Conservation (phyloP, 2,329 filamentous ascomycete genomes). For the Calycina herbarum region DNA sequence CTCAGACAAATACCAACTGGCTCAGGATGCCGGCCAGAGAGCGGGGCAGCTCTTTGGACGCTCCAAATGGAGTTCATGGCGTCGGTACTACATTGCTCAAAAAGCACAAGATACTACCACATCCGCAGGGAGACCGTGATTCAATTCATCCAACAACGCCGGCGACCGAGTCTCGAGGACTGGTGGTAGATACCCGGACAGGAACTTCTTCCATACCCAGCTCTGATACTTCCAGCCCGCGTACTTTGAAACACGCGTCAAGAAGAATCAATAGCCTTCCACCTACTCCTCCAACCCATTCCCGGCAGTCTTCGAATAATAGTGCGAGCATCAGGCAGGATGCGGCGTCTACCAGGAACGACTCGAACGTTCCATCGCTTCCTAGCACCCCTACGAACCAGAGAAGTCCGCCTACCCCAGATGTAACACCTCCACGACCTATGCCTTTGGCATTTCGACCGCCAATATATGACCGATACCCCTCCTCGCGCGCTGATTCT, state of each 20-base stretch:
- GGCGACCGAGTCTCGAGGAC: constrained; percentile 27
- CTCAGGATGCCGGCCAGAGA: constrained; percentile 37
- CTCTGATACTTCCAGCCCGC: constrained; percentile 36
- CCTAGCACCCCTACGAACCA: constrained; percentile 65
- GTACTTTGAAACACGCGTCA: constrained; percentile 36
- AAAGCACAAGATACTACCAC: constrained; percentile 37
- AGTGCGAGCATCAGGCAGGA: constrained; percentile 27
- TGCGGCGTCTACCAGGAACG: constrained; percentile 20
- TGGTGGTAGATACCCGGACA: constrained; percentile 30
- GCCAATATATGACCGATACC: constrained; percentile 47
- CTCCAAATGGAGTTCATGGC: constrained; percentile 30
- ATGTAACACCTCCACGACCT: constrained; percentile 68
- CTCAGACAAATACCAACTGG: constrained; percentile 38
- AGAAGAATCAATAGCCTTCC: constrained; percentile 45
- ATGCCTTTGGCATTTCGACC: constrained; percentile 50
- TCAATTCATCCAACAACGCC: constrained; percentile 26
- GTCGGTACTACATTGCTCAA: constrained; percentile 35
- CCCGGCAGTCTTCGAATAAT: constrained; percentile 55
- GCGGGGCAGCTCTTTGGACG: constrained; percentile 31
- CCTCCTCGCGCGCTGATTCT: constrained; percentile 55
- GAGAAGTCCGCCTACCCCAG: constrained; percentile 70
- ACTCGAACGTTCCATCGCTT: constrained; percentile 30
- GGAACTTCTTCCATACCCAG: constrained; percentile 27
- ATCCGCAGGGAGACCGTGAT: constrained; percentile 32
- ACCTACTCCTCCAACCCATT: constrained; percentile 64